phyloP scores from a whole-genome alignment of 2,329 filamentous ascomycete species.

The Fusarium euwallaceae region DNA sequence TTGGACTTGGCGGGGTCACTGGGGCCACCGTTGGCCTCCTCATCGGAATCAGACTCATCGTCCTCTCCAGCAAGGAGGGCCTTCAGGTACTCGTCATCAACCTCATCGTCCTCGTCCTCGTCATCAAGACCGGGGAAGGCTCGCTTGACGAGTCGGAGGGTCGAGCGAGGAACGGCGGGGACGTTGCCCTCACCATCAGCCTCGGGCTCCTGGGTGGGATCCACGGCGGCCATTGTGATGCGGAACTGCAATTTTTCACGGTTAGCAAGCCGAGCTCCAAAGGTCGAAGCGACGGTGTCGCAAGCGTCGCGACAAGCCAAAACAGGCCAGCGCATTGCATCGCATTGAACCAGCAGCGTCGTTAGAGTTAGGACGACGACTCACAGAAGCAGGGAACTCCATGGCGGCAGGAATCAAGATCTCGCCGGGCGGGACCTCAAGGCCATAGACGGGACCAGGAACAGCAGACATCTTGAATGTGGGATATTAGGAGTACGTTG shows the following conservation, averaged over 20 bases:
- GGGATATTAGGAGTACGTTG: constrained; percentile 6
- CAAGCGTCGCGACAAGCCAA: constrained; percentile 20
- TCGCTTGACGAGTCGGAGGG: constrained; percentile 89
- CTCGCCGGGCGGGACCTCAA: constrained; percentile 89
- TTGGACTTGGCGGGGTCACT: constrained; percentile 92
- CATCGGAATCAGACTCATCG: constrained; percentile 66
- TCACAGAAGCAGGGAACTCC: constrained; percentile 86
- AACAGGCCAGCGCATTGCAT: background rate
- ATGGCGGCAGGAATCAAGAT: constrained; percentile 83
- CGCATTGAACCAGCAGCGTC: background rate
- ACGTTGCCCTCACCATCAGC: constrained; percentile 73
- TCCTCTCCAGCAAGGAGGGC: constrained; percentile 66
- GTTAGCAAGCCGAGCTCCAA: constrained; percentile 23
- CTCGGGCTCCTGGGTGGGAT: constrained; percentile 83
- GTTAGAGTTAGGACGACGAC: constrained; percentile 52
- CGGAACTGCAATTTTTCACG: constrained; percentile 76
- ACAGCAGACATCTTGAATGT: constrained; percentile 66
- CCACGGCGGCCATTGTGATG: constrained; percentile 98
- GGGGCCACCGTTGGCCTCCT: constrained; percentile 84
- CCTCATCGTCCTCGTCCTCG: constrained; percentile 70
- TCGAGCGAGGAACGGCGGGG: constrained; percentile 78
- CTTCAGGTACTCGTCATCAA: constrained; percentile 75
- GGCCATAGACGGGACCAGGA: constrained; percentile 88
- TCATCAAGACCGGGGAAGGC: constrained; percentile 69
- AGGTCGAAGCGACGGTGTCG: constrained; percentile 12